These are phyloP conservation scores for Rickenella mellea DNA, from an alignment of 768 basidiomycete genomes.

Conservation along the genomic window DNA sequence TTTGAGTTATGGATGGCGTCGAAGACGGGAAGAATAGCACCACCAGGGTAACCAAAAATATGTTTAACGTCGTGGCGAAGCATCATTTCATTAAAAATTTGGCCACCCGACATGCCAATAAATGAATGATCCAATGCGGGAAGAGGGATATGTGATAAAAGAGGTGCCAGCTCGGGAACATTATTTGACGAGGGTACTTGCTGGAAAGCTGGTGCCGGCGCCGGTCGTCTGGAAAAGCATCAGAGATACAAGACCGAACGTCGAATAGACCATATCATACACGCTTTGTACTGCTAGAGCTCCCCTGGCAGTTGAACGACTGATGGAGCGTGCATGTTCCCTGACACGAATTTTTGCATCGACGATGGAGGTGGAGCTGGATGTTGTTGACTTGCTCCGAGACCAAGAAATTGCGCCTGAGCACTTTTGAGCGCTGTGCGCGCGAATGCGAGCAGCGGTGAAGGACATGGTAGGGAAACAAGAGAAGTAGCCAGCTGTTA, in stretches of 20 bases:
- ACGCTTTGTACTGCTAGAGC: constrained; percentile 54
- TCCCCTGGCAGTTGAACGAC: constrained; percentile 50
- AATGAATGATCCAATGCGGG: constrained; percentile 59
- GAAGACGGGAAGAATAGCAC: constrained; percentile 98
- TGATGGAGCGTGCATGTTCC: constrained; percentile 69
- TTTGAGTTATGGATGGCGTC: constrained; percentile 97
- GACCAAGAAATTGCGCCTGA: constrained; percentile 25
- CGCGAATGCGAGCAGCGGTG: constrained; percentile 33
- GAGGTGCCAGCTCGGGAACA: constrained; percentile 24
- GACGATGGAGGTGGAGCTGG: constrained; percentile 42
- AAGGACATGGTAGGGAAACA: constrained; percentile 29
- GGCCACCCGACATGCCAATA: constrained; percentile 87
- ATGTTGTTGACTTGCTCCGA: constrained; percentile 42
- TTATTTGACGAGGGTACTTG: constrained; percentile 34
- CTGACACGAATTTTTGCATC: constrained; percentile 77
- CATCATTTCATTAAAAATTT: constrained; percentile 99
- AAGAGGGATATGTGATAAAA: constrained; percentile 37
- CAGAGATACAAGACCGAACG: constrained; percentile 4
- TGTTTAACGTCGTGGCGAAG: constrained; percentile 92
- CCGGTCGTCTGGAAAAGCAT: constrained; percentile 40
- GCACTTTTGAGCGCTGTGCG: constrained; percentile 25
- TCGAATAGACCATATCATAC: constrained; percentile 32
- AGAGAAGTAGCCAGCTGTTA: constrained; percentile 9
- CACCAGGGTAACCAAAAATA: constrained; percentile 96
- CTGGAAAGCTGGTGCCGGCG: constrained; percentile 47